These are phyloP conservation scores for Pyricularia pennisetigena DNA, from an alignment of 2,329 filamentous ascomycete species.

Conservation along the genomic window DNA sequence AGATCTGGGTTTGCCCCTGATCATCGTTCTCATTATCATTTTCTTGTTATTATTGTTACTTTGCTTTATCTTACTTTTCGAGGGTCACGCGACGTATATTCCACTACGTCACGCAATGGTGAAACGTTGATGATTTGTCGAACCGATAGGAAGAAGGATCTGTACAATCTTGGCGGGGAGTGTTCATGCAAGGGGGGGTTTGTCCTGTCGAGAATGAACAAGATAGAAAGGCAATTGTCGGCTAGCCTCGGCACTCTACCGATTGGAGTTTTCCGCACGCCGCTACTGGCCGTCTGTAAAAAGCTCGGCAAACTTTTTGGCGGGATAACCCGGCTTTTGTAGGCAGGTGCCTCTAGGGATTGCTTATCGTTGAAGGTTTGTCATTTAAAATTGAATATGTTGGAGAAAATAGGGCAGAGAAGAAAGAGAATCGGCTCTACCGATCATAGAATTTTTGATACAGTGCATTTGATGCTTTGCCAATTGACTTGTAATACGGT, in stretches of 20 bases:
- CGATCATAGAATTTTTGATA: too few species aligned
- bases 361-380: not conserved
- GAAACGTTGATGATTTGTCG: not conserved
- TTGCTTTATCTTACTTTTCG: not conserved
- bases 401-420: too few species aligned
- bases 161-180: not conserved
- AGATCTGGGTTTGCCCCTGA: not conserved
- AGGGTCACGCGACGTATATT: not conserved
- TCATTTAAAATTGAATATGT: not conserved
- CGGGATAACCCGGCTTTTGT: not conserved
- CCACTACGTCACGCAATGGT: not conserved
- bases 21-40: not conserved
- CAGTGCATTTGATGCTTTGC: too few species aligned
- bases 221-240: constrained; percentile 9
- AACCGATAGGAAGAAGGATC: not conserved
- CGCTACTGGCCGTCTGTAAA: not conserved
- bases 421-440: too few species aligned
- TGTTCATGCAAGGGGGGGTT: not conserved
- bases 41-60: too few species aligned
- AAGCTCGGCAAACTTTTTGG: not conserved
- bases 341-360: not conserved
- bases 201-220: not conserved
- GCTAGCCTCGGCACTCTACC: constrained; percentile 13
- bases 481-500: not conserved
- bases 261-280: not conserved